These are phyloP conservation scores for Limnomonas spitsbergensis DNA, from an alignment of 139 green algal species.

Conservation along the genomic window DNA sequence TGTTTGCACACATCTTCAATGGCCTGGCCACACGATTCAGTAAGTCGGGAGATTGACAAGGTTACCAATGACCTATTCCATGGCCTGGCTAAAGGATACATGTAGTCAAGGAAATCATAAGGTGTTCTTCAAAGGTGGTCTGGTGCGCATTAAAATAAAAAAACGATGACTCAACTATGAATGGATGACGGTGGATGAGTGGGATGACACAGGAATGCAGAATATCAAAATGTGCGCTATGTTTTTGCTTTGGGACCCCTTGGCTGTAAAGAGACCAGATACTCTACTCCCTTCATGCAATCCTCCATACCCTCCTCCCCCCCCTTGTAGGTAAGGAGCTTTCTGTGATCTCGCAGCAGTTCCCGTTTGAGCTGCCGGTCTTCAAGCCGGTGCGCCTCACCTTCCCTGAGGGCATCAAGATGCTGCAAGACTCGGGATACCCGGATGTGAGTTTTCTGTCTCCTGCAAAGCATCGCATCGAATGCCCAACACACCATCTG, in stretches of 20 bases:
- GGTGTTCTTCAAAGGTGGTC: not conserved
- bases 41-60: conserved; percentile 69
- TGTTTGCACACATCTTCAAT: conserved; percentile 94
- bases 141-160: too few species aligned
- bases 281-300: too few species aligned
- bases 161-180: too few species aligned
- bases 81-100: conserved; percentile 60
- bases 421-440: conserved; percentile 71
- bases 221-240: too few species aligned
- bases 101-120: too few species aligned
- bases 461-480: too few species aligned
- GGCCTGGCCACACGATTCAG: conserved; percentile 64
- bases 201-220: too few species aligned
- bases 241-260: too few species aligned
- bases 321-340: conserved; percentile 60
- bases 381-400: conserved; percentile 82
- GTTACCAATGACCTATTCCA: conserved; percentile 92
- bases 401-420: conserved; percentile 89
- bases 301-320: not conserved
- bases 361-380: conserved; percentile 82
- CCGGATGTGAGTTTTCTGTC: conserved; percentile 29
- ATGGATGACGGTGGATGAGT: too few species aligned
- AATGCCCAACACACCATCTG: not conserved
- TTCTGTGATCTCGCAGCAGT: conserved; percentile 78
- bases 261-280: too few species aligned